Conservation (phyloP, 2,329 filamentous ascomycete species). For the Exophiala sp. region DNA sequence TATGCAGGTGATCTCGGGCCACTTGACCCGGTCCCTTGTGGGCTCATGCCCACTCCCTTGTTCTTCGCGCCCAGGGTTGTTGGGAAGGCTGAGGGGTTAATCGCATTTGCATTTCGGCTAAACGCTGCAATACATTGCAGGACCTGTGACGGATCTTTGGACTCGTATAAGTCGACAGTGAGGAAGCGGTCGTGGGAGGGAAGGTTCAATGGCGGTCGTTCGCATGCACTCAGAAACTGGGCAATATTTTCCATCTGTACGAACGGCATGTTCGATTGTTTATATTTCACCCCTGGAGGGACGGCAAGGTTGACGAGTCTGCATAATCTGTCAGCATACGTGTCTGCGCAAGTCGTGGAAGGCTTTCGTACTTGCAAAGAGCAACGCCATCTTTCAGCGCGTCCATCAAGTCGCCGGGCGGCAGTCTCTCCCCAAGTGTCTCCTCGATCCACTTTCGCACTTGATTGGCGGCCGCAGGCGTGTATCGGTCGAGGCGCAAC, state of each 20-base stretch:
- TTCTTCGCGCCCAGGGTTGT: slow-evolving; percentile 71
- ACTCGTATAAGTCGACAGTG: slow-evolving; percentile 92
- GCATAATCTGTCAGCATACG: slow-evolving; percentile 28
- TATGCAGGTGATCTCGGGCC: slow-evolving; percentile 40
- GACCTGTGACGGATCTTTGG: slow-evolving; percentile 94
- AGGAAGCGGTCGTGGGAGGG: slow-evolving; percentile 94
- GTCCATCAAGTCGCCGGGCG: slow-evolving; percentile 74
- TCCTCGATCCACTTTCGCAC: slow-evolving; percentile 81
- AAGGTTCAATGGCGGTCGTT: slow-evolving; percentile 77
- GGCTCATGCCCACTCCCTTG: slow-evolving; percentile 58
- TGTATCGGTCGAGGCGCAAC: slow-evolving; percentile 89
- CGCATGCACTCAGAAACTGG: slow-evolving; percentile 86
- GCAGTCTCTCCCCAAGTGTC: slow-evolving; percentile 68
- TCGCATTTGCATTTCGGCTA: slow-evolving; percentile 74
- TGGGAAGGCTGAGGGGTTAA: slow-evolving; percentile 72
- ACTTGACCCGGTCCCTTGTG: slow-evolving; percentile 63
- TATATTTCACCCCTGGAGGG: slow-evolving; percentile 79
- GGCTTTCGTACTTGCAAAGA: slow-evolving; percentile 70
- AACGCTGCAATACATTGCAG: slow-evolving; percentile 89
- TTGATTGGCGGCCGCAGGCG: slow-evolving; percentile 83
- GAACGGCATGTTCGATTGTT: slow-evolving; percentile 91
- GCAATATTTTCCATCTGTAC: slow-evolving; percentile 99
- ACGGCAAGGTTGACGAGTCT: slow-evolving; percentile 82
- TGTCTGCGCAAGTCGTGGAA: not conserved
- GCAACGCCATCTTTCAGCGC: slow-evolving; percentile 85